Evolutionary conservation across 2,329 filamentous ascomycete genomes (phyloP), one percentile per base, ranked within the genome.

Genomic region (Aspergillaceae sp.): DNA sequence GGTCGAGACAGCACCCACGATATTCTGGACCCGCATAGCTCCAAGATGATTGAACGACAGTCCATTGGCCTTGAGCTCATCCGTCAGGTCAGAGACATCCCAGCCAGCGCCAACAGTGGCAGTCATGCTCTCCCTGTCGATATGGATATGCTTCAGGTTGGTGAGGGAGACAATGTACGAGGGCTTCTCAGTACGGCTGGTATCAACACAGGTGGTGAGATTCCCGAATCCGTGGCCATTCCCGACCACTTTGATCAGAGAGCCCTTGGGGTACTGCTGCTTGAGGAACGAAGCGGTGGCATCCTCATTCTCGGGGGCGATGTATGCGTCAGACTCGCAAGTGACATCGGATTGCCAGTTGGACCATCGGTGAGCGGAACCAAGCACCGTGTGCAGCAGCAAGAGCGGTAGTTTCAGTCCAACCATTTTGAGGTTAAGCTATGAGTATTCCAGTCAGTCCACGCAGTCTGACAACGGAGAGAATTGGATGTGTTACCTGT

Each of bases 61-160:
- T 30, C 42, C 47, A 30, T 55, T 45, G 26, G 43, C 43, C 41
- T 52, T 48, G 4, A 56, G 50, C 19, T 45, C 48, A 5, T 48
- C 29, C 10, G 49, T 41, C 9, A 56, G 47, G 36, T 56, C 54
- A 38, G 43, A 41, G 32, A 56, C 41, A 44, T 56, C 54, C 54
- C 54, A 56, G 26, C 54, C 54, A 38, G 50, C 54, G 44, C 54
- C 54, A 33, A 54, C 47, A 26, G 54, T 56, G 45, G 50, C 51
- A 2, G 48, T 56, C 42, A 46, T 45, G 27, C 44, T 46, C 10
- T 54, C 44, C 42, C 48, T 51, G 44, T 51, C 28, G 44, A 51
- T 52, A 2, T 46, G 10, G 29, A 53, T 45, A 5, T 48, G 29
- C 29, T 53, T 53, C 42, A 53, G 37, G 40, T 53, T 53, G 37